phyloP scores from a whole-genome alignment of 164 flowering plant genomes.

The Sedum album region DNA sequence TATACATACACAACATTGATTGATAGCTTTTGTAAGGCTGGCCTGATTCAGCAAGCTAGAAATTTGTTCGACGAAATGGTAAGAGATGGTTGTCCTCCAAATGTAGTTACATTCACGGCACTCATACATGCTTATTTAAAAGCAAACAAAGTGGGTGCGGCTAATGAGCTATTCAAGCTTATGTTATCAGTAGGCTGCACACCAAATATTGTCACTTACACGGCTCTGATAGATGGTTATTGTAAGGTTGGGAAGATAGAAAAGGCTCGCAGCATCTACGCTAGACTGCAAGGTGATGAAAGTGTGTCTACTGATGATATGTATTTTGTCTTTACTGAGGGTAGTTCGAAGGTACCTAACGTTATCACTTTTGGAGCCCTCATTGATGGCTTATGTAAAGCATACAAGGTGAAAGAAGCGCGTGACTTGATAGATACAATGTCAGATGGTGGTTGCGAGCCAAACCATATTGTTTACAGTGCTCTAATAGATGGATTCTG shows the following conservation, averaged over 20 bases:
- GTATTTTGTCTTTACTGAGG: conserved; percentile 36
- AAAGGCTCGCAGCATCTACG: conserved; percentile 70
- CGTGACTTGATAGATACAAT: conserved; percentile 57
- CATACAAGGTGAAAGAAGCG: conserved; percentile 68
- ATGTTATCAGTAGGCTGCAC: conserved; percentile 62
- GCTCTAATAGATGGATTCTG: conserved; percentile 94
- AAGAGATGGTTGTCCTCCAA: conserved; percentile 66
- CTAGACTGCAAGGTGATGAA: conserved; percentile 44
- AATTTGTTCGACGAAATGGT: conserved; percentile 75
- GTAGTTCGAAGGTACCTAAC: conserved; percentile 43
- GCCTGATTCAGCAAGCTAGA: conserved; percentile 71
- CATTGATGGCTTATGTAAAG: conserved; percentile 88
- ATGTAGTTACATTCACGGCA: conserved; percentile 84
- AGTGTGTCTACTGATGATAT: conserved; percentile 39
- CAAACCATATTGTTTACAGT: conserved; percentile 74
- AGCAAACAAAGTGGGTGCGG: conserved; percentile 44
- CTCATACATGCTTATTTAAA: conserved; percentile 88
- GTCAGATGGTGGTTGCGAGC: conserved; percentile 56
- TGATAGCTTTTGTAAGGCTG: conserved; percentile 80
- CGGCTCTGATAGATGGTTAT: conserved; percentile 81
- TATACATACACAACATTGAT: conserved; percentile 71
- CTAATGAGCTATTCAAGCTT: conserved; percentile 61
- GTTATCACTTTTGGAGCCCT: conserved; percentile 86
- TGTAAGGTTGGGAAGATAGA: conserved; percentile 71
- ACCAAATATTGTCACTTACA: conserved; percentile 73